Evolutionary conservation across 768 basidiomycete genomes (phyloP).

Genomic region (Kwoniella heveanensis): DNA sequence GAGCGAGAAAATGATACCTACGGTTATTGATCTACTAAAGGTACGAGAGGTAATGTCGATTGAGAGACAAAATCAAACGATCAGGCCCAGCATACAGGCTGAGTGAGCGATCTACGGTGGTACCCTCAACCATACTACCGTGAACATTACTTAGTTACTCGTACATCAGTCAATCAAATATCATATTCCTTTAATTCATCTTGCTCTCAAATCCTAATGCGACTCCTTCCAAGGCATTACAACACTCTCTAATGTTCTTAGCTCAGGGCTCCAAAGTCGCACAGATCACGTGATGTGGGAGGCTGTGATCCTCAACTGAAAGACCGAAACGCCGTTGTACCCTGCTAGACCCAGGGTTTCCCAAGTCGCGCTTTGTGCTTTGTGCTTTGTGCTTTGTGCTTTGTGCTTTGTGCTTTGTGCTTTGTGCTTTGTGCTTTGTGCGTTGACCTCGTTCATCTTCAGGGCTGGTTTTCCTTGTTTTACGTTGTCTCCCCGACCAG

Average conservation of each 20-base stretch:
- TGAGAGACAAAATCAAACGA: constrained; percentile 1
- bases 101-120: neutral
- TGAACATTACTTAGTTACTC: constrained; percentile 1
- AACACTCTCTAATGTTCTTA: neutral
- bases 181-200: constrained; percentile 1
- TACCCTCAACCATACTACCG: constrained; percentile 1
- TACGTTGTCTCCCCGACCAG: neutral
- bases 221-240: neutral
- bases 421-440: constrained; percentile 1
- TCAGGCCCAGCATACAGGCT: neutral
- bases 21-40: neutral
- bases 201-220: neutral
- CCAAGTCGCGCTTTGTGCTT: too few relatives aligned
- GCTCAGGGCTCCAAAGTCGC: too few relatives aligned
- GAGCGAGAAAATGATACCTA: constrained; percentile 1
- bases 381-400: too few relatives aligned
- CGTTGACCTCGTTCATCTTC: neutral
- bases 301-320: neutral
- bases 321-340: constrained; percentile 1
- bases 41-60: neutral
- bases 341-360: too few relatives aligned
- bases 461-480: neutral
- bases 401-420: neutral
- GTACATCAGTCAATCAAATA: too few relatives aligned
- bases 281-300: neutral